phyloP scores from a whole-genome alignment of 441 rosid genomes.

The Brassica hybrid region DNA sequence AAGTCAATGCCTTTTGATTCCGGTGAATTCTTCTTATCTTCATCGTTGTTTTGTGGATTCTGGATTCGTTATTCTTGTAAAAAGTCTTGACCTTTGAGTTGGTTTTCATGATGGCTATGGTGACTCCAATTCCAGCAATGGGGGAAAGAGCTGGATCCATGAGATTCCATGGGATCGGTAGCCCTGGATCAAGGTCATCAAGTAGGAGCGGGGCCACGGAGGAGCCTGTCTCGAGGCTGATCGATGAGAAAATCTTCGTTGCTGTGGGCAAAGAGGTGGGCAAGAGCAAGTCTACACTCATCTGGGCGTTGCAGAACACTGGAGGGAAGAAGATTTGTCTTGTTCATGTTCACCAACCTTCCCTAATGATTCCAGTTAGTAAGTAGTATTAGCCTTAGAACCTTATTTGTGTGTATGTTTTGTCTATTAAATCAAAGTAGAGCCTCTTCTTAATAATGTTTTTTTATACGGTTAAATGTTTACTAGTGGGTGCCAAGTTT shows the following conservation, averaged over 20 bases:
- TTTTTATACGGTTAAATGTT: not conserved
- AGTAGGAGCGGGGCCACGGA: slow-evolving; percentile 49
- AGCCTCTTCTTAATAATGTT: not conserved
- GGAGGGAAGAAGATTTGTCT: slow-evolving; percentile 78
- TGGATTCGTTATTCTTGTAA: not conserved
- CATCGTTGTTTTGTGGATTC: too few species aligned
- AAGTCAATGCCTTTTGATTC: not conserved
- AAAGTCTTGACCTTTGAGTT: slow-evolving; percentile 27
- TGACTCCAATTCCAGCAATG: slow-evolving; percentile 55
- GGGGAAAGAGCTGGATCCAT: slow-evolving; percentile 45
- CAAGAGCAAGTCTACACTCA: slow-evolving; percentile 56
- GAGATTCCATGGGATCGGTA: slow-evolving; percentile 43
- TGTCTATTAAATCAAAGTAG: not conserved
- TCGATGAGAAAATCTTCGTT: slow-evolving; percentile 74
- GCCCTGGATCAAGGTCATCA: slow-evolving; percentile 47
- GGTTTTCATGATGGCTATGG: slow-evolving; percentile 63
- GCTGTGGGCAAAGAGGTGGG: slow-evolving; percentile 71
- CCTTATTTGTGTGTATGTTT: slow-evolving; percentile 8
- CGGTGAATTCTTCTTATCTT: slow-evolving; percentile 6
- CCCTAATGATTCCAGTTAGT: slow-evolving; percentile 72
- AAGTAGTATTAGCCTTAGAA: slow-evolving; percentile 30
- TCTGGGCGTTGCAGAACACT: slow-evolving; percentile 80
- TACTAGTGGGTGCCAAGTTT: slow-evolving; percentile 79
- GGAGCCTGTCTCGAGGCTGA: slow-evolving; percentile 52
- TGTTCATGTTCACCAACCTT: slow-evolving; percentile 71